Evolutionary conservation across 2,329 filamentous ascomycete genomes (phyloP).

Genomic region (Berkeleyomyces basicola): DNA sequence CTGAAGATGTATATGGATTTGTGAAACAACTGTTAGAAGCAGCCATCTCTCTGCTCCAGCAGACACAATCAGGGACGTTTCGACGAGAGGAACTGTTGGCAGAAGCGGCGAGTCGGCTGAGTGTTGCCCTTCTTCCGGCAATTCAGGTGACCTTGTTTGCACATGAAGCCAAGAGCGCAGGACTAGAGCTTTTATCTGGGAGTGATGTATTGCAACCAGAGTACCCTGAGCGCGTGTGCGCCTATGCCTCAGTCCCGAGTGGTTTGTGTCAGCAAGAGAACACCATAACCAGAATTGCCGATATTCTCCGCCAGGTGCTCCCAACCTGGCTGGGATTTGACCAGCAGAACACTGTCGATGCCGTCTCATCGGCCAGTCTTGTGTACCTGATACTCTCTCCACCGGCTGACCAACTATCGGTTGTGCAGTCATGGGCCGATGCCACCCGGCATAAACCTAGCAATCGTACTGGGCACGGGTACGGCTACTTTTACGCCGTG

Average conservation of each 20-base stretch:
- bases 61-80: slow-evolving; percentile 27
- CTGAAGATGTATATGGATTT: background rate
- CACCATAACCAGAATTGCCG: background rate
- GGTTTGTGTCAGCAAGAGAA: background rate
- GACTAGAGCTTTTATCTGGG: background rate
- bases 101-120: slow-evolving; percentile 42
- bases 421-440: slow-evolving; percentile 31
- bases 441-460: slow-evolving; percentile 23
- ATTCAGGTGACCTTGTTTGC: slow-evolving; percentile 5
- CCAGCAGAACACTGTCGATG: slow-evolving; percentile 33
- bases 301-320: slow-evolving; percentile 11
- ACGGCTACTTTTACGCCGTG: slow-evolving; percentile 37
- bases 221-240: slow-evolving; percentile 1
- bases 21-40: background rate
- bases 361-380: slow-evolving; percentile 34
- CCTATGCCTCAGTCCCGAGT: slow-evolving; percentile 16
- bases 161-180: background rate
- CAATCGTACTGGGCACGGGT: slow-evolving; percentile 24
- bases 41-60: slow-evolving; percentile 15
- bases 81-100: slow-evolving; percentile 49
- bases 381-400: slow-evolving; percentile 31
- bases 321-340: slow-evolving; percentile 28
- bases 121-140: slow-evolving; percentile 34
- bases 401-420: slow-evolving; percentile 21
- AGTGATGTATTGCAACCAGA: slow-evolving; percentile 2